A percentile compares a stretch with the other conserved stretches of the same genome.
Evolutionary conservation across 257 asterid species (phyloP).

Genomic region (Mitragyna speciosa): DNA sequence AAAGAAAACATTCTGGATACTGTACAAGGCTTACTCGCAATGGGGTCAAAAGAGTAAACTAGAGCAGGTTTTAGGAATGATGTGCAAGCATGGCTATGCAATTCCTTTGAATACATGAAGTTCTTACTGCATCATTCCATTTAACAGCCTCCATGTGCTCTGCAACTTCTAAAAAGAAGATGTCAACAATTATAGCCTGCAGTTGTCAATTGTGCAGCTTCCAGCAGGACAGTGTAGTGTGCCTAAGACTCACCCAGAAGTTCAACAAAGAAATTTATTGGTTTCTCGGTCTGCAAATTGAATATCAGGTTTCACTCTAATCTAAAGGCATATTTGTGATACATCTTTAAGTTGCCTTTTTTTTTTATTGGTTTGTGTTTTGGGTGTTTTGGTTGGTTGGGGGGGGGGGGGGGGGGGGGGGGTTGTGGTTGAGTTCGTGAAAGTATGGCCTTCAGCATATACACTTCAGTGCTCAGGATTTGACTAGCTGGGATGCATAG

Average conservation of each 20-base stretch:
- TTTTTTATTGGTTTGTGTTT: too few species aligned
- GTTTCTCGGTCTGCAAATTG: background rate
- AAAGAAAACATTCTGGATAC: slow-evolving; percentile 64
- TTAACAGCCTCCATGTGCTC: background rate
- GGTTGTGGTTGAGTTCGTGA: too few species aligned
- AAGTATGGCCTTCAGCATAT: too few species aligned
- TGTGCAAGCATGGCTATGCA: slow-evolving; percentile 66
- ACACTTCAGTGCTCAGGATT: too few species aligned
- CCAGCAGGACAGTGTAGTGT: background rate
- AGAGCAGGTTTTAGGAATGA: slow-evolving; percentile 58
- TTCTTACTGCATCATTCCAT: slow-evolving; percentile 18
- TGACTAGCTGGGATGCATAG: too few species aligned
- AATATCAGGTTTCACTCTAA: background rate
- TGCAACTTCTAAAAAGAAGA: background rate
- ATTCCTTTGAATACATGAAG: slow-evolving; percentile 30
- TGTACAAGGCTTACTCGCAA: slow-evolving; percentile 46
- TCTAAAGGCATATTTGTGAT: too few species aligned
- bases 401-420: too few species aligned
- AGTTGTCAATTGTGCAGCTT: background rate
- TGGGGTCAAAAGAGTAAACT: slow-evolving; percentile 56
- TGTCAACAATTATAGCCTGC: background rate
- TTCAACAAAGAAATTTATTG: background rate
- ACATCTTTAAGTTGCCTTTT: too few species aligned
- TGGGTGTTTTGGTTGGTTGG: too few species aligned
- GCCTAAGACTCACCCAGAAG: background rate